Percentiles rank a stretch among this genome's conserved stretches.
These are phyloP conservation scores for Xanthoconium stramineum DNA, from an alignment of 768 basidiomycete genomes.

Conservation along the genomic window DNA sequence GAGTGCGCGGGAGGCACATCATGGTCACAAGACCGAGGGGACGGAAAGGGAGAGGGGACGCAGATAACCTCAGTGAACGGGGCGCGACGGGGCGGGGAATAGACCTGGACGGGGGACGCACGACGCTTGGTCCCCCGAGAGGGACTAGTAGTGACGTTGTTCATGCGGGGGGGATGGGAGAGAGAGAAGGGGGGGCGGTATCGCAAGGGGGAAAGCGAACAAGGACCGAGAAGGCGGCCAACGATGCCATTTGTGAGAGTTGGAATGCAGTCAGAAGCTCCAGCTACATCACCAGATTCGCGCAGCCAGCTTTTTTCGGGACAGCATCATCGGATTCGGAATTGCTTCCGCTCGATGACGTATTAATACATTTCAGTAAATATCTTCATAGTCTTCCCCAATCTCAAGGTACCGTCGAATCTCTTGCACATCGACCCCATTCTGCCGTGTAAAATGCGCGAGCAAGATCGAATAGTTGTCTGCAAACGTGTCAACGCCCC, in stretches of 20 bases:
- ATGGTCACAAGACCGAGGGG: not conserved
- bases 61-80: slow-evolving; percentile 1
- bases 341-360: slow-evolving; percentile 9
- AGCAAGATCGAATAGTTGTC: slow-evolving; percentile 71
- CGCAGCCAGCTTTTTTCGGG: slow-evolving; percentile 24
- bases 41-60: not conserved
- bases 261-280: slow-evolving; percentile 18
- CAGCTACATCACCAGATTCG: slow-evolving; percentile 12
- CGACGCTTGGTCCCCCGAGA: not conserved
- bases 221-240: slow-evolving; percentile 1
- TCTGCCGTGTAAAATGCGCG: slow-evolving; percentile 63
- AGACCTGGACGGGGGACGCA: not conserved
- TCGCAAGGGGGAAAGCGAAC: slow-evolving; percentile 4
- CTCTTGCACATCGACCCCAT: slow-evolving; percentile 54
- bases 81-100: not conserved
- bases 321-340: not conserved
- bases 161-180: not conserved
- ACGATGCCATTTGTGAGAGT: slow-evolving; percentile 8
- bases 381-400: slow-evolving; percentile 75
- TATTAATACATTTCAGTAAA: slow-evolving; percentile 38
- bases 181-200: not conserved
- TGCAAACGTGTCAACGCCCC: slow-evolving; percentile 24
- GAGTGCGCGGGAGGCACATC: not conserved
- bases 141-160: not conserved
- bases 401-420: slow-evolving; percentile 65